Base-by-base conservation (phyloP, 371 early-diverging fungal genomes). In the Rhizopus sp. region DNA sequence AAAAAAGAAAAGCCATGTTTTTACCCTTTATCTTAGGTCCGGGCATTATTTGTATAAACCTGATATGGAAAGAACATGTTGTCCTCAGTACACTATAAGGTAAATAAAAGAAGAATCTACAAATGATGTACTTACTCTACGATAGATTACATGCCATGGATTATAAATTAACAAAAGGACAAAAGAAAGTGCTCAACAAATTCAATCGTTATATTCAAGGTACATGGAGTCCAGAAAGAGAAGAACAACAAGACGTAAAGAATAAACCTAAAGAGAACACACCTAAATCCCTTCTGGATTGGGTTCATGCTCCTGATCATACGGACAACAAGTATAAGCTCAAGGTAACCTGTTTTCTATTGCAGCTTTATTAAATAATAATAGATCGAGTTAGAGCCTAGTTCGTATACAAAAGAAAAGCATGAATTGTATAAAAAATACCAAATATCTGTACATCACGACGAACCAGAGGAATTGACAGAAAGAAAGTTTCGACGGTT, bases 391-490 rank as follows among this genome's bases (percentile, higher is more conserved):
- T 51, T 86, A 38, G 89, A 88, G 39, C 84, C 80, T 17, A 75
- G 93, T 0, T 77, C 82, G 1, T 92, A 79, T 65, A 78, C 88
- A 3, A 70, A 85, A 53, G 93, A 89, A 41, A 91, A 91, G 42
- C 92, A 77, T 64, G 77, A 79, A 0, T 62, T 97, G 3, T 97
- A 87, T 68, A 48, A 68, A 8, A 85, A 85, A 57, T 97, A 96
- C 67, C 98, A 97, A 69, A 72, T 65, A 13, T 62, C 60, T 0
- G 69, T 97, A 17, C 98, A 97, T 69, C 61, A 86, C 5, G 96
- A 96, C 56, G 63, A 75, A n/a, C 75, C 73, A 4, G 60, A 65
- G 5, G 82, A 87, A 17, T 55, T 88, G 35, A 75, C 78, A 3
- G 63, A 66, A 17, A 12, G 47, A 3, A 63, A 77, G 1, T 97